A percentile compares a stretch with the other conserved stretches of the same genome.
phyloP scores from a whole-genome alignment of 108 stramenopile genomes.

The Schizochytrium sp. region DNA sequence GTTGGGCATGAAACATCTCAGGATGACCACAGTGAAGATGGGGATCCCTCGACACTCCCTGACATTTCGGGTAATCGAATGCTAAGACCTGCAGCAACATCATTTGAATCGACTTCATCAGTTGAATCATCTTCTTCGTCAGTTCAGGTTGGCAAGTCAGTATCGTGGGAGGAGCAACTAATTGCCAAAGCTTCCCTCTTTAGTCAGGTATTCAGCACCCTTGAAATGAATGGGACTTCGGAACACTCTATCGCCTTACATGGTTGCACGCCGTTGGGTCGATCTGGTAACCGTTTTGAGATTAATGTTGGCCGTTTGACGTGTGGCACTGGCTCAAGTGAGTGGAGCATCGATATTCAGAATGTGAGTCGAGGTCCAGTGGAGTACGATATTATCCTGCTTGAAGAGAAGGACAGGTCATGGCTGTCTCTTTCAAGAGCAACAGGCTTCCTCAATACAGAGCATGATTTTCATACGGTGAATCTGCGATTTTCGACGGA shows the following conservation, averaged over 20 bases:
- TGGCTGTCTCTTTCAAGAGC: constrained; percentile 17
- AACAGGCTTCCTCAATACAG: neutral
- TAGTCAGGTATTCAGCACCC: neutral
- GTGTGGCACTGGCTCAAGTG: neutral
- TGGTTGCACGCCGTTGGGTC: constrained; percentile 12
- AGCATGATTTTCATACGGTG: constrained; percentile 30
- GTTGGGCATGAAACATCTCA: too few relatives aligned
- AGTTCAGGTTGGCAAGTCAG: neutral
- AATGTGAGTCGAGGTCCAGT: constrained; percentile 22
- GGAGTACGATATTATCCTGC: constrained; percentile 48
- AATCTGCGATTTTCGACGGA: constrained; percentile 36
- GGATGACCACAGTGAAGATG: too few relatives aligned
- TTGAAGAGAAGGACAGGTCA: constrained; percentile 12
- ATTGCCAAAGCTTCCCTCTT: constrained; percentile 10
- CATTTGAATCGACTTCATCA: neutral
- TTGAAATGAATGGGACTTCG: neutral
- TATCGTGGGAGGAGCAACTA: constrained; percentile 36
- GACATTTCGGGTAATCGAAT: too few relatives aligned
- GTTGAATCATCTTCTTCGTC: neutral
- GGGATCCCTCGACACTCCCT: neutral
- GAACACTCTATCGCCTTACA: neutral
- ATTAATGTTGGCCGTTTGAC: constrained; percentile 7
- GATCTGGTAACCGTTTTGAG: neutral
- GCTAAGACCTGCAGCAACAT: neutral
- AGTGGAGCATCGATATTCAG: constrained; percentile 25